Percentiles rank a stretch among this genome's conserved stretches.
phyloP scores from a whole-genome alignment of 2,329 filamentous ascomycete genomes.

The Microcera coccophila region DNA sequence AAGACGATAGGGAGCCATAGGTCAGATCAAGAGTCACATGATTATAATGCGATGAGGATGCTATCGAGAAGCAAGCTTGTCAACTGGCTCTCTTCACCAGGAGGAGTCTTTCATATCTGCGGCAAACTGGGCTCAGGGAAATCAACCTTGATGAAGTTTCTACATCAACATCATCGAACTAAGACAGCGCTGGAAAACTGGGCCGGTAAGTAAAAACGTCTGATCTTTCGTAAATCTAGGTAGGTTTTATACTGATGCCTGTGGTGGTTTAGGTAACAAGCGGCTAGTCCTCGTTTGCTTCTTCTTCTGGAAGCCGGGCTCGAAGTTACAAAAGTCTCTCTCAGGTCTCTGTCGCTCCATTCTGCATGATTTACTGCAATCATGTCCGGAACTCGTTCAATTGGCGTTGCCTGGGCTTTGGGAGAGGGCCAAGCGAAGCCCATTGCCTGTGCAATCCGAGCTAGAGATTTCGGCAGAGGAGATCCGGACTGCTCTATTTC shows the following conservation, averaged over 20 bases:
- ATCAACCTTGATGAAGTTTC: conserved; percentile 40
- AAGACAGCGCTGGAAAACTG: conserved; percentile 23
- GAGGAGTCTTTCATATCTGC: conserved; percentile 17
- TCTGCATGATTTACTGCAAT: conserved; percentile 30
- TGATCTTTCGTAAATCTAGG: neutral
- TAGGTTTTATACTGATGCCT: too few relatives aligned
- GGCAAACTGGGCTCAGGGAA: conserved; percentile 42
- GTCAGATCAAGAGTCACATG: too few relatives aligned
- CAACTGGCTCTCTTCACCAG: neutral
- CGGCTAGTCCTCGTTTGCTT: conserved; percentile 25
- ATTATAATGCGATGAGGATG: too few relatives aligned
- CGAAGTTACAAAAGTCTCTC: conserved; percentile 30
- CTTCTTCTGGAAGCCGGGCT: conserved; percentile 36
- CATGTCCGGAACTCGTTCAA: conserved; percentile 15
- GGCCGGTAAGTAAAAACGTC: conserved; percentile 15
- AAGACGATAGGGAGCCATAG: neutral
- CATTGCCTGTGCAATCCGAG: neutral
- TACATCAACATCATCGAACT: conserved; percentile 21
- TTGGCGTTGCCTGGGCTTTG: neutral
- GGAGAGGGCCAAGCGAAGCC: neutral
- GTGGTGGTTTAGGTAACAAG: neutral
- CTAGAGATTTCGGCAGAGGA: neutral
- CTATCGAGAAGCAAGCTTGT: neutral
- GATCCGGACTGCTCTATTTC: neutral
- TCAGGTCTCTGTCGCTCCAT: conserved; percentile 31